Evolutionary conservation across 768 basidiomycete genomes (phyloP).

Genomic region (Sarcodon aspratus): DNA sequence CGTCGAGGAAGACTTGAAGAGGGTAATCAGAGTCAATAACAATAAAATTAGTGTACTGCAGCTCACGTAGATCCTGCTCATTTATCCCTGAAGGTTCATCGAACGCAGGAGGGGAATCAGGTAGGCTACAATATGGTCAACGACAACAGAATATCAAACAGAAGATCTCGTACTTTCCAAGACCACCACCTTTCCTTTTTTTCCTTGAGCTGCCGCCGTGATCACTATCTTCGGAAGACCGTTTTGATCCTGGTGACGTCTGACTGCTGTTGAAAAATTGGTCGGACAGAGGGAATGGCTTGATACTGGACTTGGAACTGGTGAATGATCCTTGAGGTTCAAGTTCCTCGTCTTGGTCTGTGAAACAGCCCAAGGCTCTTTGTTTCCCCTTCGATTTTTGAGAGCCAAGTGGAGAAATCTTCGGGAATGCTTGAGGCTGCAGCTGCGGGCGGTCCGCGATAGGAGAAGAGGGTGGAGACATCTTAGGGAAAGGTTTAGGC

Average conservation of each 20-base stretch:
- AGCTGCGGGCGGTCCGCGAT: neutral
- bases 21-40: too few relatives aligned
- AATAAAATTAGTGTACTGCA: too few relatives aligned
- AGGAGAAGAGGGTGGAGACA: too few relatives aligned
- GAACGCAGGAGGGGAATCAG: too few relatives aligned
- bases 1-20: slow-evolving; percentile 36
- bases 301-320: neutral
- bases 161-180: slow-evolving; percentile 8
- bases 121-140: too few relatives aligned
- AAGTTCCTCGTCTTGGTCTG: neutral
- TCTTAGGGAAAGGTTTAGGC: too few relatives aligned
- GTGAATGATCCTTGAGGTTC: neutral
- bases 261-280: slow-evolving; percentile 29
- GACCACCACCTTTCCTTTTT: slow-evolving; percentile 10
- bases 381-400: neutral
- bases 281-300: slow-evolving; percentile 39
- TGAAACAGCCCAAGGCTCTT: neutral
- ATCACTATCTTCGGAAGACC: slow-evolving; percentile 21
- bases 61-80: too few relatives aligned
- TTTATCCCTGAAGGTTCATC: too few relatives aligned
- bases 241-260: slow-evolving; percentile 17
- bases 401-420: neutral
- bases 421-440: slow-evolving; percentile 3
- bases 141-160: neutral
- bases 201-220: slow-evolving; percentile 21